Percentiles rank a stretch among this genome's conserved stretches.
Evolutionary conservation across 805 yeast species (phyloP).

Genomic region (Candida coleopterorum): DNA sequence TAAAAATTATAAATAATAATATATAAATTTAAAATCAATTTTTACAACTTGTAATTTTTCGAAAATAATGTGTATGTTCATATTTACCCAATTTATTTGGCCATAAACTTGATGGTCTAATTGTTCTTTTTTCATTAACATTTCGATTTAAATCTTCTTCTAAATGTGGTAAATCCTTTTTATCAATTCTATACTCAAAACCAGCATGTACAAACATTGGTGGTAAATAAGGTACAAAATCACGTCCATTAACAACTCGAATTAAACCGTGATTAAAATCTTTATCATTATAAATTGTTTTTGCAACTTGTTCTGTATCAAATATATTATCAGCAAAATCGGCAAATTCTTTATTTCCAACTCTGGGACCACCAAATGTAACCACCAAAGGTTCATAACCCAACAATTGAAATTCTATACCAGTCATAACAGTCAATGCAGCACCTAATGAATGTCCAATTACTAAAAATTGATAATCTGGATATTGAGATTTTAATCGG

Average conservation of each 20-base stretch:
- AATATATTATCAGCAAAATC: slow-evolving; percentile 50
- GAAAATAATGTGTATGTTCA: slow-evolving; percentile 29
- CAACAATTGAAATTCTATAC: slow-evolving; percentile 52
- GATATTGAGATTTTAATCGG: slow-evolving; percentile 29
- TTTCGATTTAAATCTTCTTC: slow-evolving; percentile 14
- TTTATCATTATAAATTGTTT: slow-evolving; percentile 16
- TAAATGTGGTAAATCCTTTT: slow-evolving; percentile 34
- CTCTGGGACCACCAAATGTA: slow-evolving; percentile 60
- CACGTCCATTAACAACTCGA: slow-evolving; percentile 55
- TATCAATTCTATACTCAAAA: slow-evolving; percentile 42
- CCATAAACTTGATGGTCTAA: slow-evolving; percentile 16
- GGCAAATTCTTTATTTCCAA: slow-evolving; percentile 51
- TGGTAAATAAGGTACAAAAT: slow-evolving; percentile 58
- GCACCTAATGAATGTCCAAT: slow-evolving; percentile 80
- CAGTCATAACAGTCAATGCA: slow-evolving; percentile 60
- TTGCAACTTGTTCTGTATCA: slow-evolving; percentile 26
- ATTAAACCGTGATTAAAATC: slow-evolving; percentile 38
- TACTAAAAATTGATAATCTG: slow-evolving; percentile 47
- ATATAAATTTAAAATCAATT: slow-evolving; percentile 5
- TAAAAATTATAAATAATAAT: slow-evolving; percentile 27
- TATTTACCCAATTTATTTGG: slow-evolving; percentile 20
- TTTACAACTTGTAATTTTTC: slow-evolving; percentile 27
- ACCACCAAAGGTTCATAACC: slow-evolving; percentile 54
- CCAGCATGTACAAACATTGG: slow-evolving; percentile 45
- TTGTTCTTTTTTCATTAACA: slow-evolving; percentile 7